A percentile compares a stretch with the other conserved stretches of the same genome.
Evolutionary conservation across 129 eudicot species (phyloP).

Genomic region (Artemisia annua): DNA sequence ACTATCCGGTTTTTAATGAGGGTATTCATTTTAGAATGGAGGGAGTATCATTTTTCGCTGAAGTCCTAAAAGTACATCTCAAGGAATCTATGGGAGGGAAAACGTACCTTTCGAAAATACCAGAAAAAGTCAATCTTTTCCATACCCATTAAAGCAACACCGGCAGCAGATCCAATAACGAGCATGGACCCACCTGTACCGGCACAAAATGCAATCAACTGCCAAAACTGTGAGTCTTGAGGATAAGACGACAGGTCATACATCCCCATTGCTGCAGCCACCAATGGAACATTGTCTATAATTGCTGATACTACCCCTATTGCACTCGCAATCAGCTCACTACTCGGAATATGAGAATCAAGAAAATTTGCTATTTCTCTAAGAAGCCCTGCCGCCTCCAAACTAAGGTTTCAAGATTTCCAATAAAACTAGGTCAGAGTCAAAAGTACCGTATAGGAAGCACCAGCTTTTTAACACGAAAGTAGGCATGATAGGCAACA

Average conservation of each 20-base stretch:
- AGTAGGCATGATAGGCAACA: background rate
- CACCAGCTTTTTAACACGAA: background rate
- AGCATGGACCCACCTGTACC: conserved; percentile 99
- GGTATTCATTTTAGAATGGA: no score
- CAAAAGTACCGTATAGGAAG: background rate
- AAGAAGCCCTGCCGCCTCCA: conserved; percentile 95
- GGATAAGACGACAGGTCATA: conserved; percentile 90
- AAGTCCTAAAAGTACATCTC: background rate
- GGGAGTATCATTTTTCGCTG: no score
- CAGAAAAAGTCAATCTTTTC: conserved; percentile 96
- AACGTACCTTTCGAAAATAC: conserved; percentile 77
- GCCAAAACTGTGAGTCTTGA: conserved; percentile 92
- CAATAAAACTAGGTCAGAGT: background rate
- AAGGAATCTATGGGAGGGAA: background rate
- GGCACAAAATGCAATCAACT: conserved; percentile 85
- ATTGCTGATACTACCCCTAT: conserved; percentile 92
- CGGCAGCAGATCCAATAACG: conserved; percentile 96
- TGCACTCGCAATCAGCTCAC: conserved; percentile 87
- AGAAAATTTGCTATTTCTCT: conserved; percentile 96
- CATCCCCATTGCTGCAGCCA: conserved; percentile 99
- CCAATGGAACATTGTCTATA: conserved; percentile 94
- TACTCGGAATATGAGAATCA: conserved; percentile 73
- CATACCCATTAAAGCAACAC: conserved; percentile 99
- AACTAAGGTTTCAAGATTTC: conserved; percentile 40
- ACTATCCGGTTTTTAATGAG: no score